Percentiles rank a stretch among this genome's conserved stretches.
These are phyloP conservation scores for Apiotrichum veenhuisii DNA, from an alignment of 1,284 basidiomycete species.

Conservation along the genomic window DNA sequence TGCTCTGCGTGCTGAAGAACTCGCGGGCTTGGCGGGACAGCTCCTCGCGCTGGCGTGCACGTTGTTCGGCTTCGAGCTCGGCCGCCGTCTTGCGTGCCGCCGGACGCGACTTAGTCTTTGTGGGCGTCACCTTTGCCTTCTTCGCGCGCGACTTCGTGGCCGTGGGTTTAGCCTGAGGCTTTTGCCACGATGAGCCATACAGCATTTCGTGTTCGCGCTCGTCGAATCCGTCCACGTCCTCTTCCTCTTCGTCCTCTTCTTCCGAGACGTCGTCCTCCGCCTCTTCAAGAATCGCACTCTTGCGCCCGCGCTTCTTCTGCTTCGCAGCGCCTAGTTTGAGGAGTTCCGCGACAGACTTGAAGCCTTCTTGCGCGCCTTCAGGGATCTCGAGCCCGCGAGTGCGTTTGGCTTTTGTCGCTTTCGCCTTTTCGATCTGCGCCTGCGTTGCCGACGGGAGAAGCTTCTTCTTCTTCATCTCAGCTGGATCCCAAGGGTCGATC, in stretches of 20 bases:
- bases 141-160: conserved; percentile 3
- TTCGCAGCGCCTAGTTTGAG: conserved; percentile 26
- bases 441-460: conserved; percentile 20
- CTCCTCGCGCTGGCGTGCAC: conserved; percentile 10
- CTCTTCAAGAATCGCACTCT: not conserved
- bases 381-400: conserved; percentile 41
- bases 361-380: conserved; percentile 41
- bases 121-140: conserved; percentile 1
- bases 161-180: not conserved
- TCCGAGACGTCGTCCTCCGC: conserved; percentile 4
- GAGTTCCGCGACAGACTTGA: conserved; percentile 43
- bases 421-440: not conserved
- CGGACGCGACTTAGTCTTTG: not conserved
- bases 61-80: not conserved
- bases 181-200: not conserved
- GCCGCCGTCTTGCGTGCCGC: not conserved
- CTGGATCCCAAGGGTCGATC: conserved; percentile 47
- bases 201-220: conserved; percentile 16
- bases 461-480: conserved; percentile 30
- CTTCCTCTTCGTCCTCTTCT: conserved; percentile 1
- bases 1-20: conserved; percentile 36
- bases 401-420: conserved; percentile 12
- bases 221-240: conserved; percentile 15
- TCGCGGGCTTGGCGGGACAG: conserved; percentile 27
- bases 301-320: conserved; percentile 17